Evolutionary conservation across 2,329 filamentous ascomycete species (phyloP), one percentile per base, ranked within the genome.

Genomic region (Torrubiellomyces zombiae): DNA sequence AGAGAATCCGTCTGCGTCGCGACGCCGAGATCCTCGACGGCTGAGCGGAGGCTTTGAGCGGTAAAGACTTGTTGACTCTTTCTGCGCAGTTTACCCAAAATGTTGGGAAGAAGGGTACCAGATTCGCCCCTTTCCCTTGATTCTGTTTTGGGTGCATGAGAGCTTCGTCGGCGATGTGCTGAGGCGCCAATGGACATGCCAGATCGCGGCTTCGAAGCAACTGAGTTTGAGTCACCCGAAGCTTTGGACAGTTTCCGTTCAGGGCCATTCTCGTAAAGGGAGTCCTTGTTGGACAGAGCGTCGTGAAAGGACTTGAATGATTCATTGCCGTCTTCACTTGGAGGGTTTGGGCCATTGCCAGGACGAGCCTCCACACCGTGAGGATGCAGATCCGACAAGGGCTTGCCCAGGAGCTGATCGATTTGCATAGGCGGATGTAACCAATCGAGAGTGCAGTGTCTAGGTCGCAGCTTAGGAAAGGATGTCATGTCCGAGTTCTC

Each of bases 371-470:
- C 47, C 4, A 50, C 33, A 1, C 43, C 48, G 9, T 38, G 33
- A n/a, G 29, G 29, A 15, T 50, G 47, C 20, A 44, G 16, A 8
- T 38, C 35, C 4, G 34, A 27, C 2, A 27, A 21, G 9, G 20
- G 14, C 8, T 15, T 7, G 10, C 19, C 16, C 4, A 27, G 31
- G 11, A 32, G 15, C 3, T 38, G 32, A 9, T 39, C 33, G 2
- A 39, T 23, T 1, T 33, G 31, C 1, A 26, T 25, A 2, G 37
- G 36, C 3, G 45, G 38, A 6, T 31, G 42, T n/a, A 40, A 21
- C 44, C 44, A 48, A 5, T 51, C 50, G 7, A 34, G 29, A 1
- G 48, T 53, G 20, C 39, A 44, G 7, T 45, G 40, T 5, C 48
- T 42, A 7, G 42, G 37, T 7, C 31, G 33, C 7, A 53, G 35